Evolutionary conservation across 192 early-diverging fungal genomes (phyloP), one percentile per base, ranked within the genome.

Genomic region (Martensiomyces pterosporus): DNA sequence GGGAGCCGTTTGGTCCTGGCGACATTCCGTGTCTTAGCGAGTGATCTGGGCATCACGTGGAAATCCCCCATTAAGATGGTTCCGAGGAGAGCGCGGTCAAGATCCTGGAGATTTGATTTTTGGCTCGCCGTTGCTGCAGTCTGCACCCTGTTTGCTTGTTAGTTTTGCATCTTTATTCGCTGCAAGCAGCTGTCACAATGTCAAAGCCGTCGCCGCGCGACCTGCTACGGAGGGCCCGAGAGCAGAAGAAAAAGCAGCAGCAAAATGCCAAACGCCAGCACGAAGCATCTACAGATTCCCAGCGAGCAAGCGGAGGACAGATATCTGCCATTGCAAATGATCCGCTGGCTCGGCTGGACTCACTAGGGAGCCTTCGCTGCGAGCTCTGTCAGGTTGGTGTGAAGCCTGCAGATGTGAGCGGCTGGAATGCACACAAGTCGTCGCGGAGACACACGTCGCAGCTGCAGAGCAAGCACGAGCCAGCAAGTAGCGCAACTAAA

Each of bases 191-290:
- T n/a, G n/a, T 47, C n/a, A 39, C 14, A 7, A 66, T 66, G 64
- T 33, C 49, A 15, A 58, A 52, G 26, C 36, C 43, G 10, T 57
- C 67, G 8, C 59, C 67, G 22, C 59, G 67, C 0, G 67, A 69
- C 9, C 39, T 69, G 23, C 40, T 69, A 26, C 67, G 67, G 19
- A 50, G 32, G 39, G 26, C 67, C 2, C 55, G 59, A 13, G 67
- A 69, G 35, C 67, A 69, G 16, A 69, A 61, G 44, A 69, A 57
- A 49, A 53, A 33, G 23, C 49, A 57, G 40, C 49, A 44, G 21
- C 53, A 43, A n/a, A n/a, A n/a, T n/a, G n/a, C n/a, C n/a, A n/a
- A n/a, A n/a, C n/a, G n/a, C n/a, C n/a, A n/a, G n/a, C n/a, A n/a
- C n/a, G n/a, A n/a, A n/a, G n/a, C n/a, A n/a, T n/a, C n/a, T n/a